Percentiles rank a stretch among this genome's conserved stretches.
Conservation (phyloP, 257 asterid genomes). For the Solanum medicagineum region DNA sequence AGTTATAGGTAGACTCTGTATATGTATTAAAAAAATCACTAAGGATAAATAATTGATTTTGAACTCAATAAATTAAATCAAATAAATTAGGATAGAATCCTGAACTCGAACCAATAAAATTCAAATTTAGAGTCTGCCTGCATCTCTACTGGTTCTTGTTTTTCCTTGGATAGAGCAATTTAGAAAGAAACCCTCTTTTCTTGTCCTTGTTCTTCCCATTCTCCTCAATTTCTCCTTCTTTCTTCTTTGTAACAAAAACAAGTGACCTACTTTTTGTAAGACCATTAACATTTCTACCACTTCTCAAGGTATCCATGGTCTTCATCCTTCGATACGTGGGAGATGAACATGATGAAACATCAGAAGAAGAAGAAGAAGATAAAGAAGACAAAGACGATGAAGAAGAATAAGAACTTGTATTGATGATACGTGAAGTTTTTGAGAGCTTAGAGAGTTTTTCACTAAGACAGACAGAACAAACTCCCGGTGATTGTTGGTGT, state of each 20-base stretch:
- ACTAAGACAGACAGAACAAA: conserved; percentile 53
- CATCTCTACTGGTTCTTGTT: neutral
- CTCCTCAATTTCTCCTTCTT: conserved; percentile 1
- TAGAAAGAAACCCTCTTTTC: conserved; percentile 59
- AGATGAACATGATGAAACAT: conserved; percentile 36
- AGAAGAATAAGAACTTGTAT: neutral
- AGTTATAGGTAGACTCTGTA: neutral
- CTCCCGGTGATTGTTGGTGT: conserved; percentile 65
- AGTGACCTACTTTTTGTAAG: conserved; percentile 52
- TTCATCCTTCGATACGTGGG: conserved; percentile 11
- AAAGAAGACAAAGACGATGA: conserved; percentile 42
- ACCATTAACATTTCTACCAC: neutral
- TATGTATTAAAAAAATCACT: neutral
- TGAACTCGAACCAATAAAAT: neutral
- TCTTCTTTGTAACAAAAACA: conserved; percentile 21
- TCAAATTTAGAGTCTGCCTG: neutral
- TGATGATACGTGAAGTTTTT: conserved; percentile 6
- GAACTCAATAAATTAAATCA: neutral
- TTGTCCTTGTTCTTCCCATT: conserved; percentile 21
- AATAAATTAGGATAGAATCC: neutral
- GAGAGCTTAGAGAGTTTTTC: conserved; percentile 39
- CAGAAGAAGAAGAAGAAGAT: conserved; percentile 31
- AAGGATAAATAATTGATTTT: neutral
- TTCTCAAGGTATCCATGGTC: neutral
- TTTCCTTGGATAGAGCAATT: conserved; percentile 21